These are phyloP conservation scores for Biscogniauxia marginata DNA, from an alignment of 2,329 filamentous ascomycete species.

Conservation along the genomic window DNA sequence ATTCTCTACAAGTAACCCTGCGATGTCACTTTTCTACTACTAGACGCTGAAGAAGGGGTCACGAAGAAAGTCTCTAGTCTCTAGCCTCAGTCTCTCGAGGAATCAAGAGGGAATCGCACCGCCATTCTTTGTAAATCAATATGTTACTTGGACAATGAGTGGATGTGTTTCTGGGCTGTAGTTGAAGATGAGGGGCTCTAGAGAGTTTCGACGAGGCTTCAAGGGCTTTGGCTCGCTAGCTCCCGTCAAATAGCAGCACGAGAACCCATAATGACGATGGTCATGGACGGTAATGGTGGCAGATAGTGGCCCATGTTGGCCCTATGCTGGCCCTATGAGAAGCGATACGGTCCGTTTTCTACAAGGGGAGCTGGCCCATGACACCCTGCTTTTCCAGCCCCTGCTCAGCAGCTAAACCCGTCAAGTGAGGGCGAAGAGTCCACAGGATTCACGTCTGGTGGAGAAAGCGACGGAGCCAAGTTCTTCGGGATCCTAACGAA, in stretches of 20 bases:
- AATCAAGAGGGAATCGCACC: conserved; percentile 3
- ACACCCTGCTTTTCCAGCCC: conserved; percentile 27
- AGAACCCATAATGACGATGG: conserved; percentile 27
- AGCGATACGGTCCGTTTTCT: conserved; percentile 28
- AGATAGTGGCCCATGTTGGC: conserved; percentile 30
- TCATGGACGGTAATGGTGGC: conserved; percentile 27
- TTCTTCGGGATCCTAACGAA: conserved; percentile 21
- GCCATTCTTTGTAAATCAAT: conserved; percentile 16
- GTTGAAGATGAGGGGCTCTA: conserved; percentile 27
- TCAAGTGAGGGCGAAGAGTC: conserved; percentile 23
- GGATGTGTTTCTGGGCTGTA: conserved; percentile 27
- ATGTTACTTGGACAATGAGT: conserved; percentile 26
- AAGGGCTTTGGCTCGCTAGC: conserved; percentile 29
- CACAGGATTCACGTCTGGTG: conserved; percentile 17
- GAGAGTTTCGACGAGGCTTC: conserved; percentile 21
- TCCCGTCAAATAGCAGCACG: conserved; percentile 31
- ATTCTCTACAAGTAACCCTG: conserved; percentile 19
- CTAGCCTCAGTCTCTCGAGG: neutral
- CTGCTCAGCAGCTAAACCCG: conserved; percentile 16
- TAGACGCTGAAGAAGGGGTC: neutral
- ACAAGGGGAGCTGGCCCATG: conserved; percentile 28
- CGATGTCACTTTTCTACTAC: conserved; percentile 7
- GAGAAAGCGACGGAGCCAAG: conserved; percentile 26
- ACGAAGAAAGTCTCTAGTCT: conserved; percentile 1
- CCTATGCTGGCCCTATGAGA: conserved; percentile 31